Evolutionary conservation across 148 eudicot genomes (phyloP), one percentile per base, ranked within the genome.

Genomic region (Vaccinium darrowii): DNA sequence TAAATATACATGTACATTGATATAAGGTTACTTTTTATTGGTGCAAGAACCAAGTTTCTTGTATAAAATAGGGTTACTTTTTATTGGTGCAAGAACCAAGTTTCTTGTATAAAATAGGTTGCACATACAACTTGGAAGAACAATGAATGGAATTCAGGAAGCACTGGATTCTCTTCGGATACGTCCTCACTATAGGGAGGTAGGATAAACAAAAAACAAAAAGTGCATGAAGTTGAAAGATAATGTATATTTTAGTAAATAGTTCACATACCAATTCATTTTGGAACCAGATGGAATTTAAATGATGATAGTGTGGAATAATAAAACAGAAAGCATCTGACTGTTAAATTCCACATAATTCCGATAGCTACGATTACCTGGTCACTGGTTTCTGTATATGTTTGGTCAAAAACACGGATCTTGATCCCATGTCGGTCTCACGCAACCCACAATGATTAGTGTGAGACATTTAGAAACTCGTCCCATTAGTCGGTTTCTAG

Each of bases 1-100:
- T 51, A 30, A 5, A 49, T 25, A 11, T 69, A 4, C n/a, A 5
- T 69, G 21, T 62, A 25, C 9, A 23, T 47, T 15, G 14, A 15
- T 25, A 50, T 49, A 30, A 12, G 47, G 49, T 16, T 16, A 27
- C 53, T 51, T 30, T 21, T 49, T 27, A 62, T 33, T 27, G 39
- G 47, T 82, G 62, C 25, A 69, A 27, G 51, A 47, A 63, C 76
- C 75, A 81, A 81, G 57, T 23, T 81, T 13, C 39, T 49, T 62
- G 16, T 12, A 43, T 49, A 47, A 8, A 65, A 49, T 23, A 23
- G 39, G 39, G 49, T 16, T 16, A 27, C 53, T 51, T 30, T 21
- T 49, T 27, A 62, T 33, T 27, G 39, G 47, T 82, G 62, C 25
- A 69, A 27, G 51, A 47, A 63, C 76, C 75, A 81, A 81, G 57